Evolutionary conservation across 2,329 filamentous ascomycete genomes (phyloP).

Genomic region (Parastagonospora nodorum): DNA sequence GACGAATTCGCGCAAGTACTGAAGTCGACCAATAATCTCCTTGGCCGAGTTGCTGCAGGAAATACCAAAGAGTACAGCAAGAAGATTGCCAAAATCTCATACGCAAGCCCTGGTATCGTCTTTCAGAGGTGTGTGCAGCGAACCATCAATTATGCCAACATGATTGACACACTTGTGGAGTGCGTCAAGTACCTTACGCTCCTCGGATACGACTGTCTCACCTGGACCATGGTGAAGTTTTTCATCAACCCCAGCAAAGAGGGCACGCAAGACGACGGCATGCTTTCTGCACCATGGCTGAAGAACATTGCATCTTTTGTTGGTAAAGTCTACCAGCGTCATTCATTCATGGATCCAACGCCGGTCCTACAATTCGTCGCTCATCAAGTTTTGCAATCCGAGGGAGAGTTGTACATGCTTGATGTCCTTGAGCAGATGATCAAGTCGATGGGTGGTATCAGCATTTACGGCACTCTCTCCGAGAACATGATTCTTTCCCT

Average conservation of each 20-base stretch:
- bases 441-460: constrained; percentile 90
- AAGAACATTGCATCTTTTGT: constrained; percentile 89
- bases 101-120: constrained; percentile 86
- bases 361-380: constrained; percentile 91
- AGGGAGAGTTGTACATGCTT: constrained; percentile 87
- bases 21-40: constrained; percentile 79
- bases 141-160: constrained; percentile 91
- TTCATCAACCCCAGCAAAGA: constrained; percentile 63
- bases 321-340: constrained; percentile 85
- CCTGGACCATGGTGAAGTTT: constrained; percentile 85
- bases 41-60: constrained; percentile 87
- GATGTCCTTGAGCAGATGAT: constrained; percentile 91
- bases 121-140: constrained; percentile 88
- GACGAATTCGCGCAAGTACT: constrained; percentile 76
- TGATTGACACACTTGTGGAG: constrained; percentile 93
- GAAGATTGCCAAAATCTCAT: constrained; percentile 87
- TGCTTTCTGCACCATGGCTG: constrained; percentile 89
- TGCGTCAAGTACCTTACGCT: constrained; percentile 93
- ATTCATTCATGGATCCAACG: constrained; percentile 79
- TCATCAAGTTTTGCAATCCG: constrained; percentile 71
- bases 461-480: constrained; percentile 83
- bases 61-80: constrained; percentile 87
- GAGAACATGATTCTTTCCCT: constrained; percentile 86
- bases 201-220: constrained; percentile 88
- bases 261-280: constrained; percentile 66